Percentiles rank a stretch among this genome's conserved stretches.
These are phyloP conservation scores for Paramarasmius palmivorus DNA, from an alignment of 1,284 basidiomycete genomes.

Conservation along the genomic window DNA sequence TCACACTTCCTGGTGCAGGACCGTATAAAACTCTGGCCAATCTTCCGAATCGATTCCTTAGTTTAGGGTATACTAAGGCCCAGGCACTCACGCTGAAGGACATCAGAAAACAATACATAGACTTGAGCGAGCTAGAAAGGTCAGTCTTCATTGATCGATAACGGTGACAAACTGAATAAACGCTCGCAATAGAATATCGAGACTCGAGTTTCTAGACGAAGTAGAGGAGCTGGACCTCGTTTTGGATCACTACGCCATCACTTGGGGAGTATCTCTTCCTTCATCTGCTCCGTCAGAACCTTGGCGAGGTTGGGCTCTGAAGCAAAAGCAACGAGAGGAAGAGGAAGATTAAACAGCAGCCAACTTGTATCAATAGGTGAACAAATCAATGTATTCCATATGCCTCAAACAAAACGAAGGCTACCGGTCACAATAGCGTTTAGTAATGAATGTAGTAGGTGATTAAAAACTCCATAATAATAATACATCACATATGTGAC, in stretches of 20 bases:
- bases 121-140: conserved; percentile 62
- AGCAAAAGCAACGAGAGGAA: conserved; percentile 15
- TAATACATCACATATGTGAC: conserved; percentile 5
- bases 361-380: neutral
- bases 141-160: conserved; percentile 28
- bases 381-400: neutral
- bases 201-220: conserved; percentile 86
- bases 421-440: neutral
- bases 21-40: conserved; percentile 61
- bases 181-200: conserved; percentile 56
- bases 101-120: conserved; percentile 60
- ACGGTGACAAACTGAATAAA: conserved; percentile 7
- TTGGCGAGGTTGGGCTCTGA: conserved; percentile 44
- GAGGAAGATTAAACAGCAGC: conserved; percentile 1
- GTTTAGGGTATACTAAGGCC: conserved; percentile 53
- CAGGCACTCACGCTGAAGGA: conserved; percentile 67
- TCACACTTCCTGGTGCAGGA: conserved; percentile 72
- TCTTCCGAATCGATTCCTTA: conserved; percentile 63
- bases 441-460: conserved; percentile 5
- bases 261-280: conserved; percentile 58
- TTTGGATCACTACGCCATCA: conserved; percentile 84
- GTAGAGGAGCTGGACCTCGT: conserved; percentile 90
- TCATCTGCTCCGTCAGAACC: conserved; percentile 15
- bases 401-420: neutral
- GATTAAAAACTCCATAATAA: conserved; percentile 8